Base-by-base conservation (phyloP, 2,329 filamentous ascomycete genomes). In the Microdochium paspali region DNA sequence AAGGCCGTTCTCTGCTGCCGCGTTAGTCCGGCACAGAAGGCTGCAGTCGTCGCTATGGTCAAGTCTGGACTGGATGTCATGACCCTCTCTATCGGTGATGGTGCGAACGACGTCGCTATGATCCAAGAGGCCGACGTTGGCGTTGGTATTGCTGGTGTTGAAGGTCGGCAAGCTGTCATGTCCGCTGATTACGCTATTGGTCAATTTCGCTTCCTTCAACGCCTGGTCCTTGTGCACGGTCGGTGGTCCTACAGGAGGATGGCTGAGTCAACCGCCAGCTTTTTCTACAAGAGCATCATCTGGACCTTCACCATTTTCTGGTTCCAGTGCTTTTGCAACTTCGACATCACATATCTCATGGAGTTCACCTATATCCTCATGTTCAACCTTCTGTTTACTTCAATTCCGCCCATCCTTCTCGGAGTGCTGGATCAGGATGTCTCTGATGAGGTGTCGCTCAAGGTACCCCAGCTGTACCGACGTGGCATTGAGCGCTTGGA, bases 241-340 rank as follows among this genome's bases (percentile, higher is more conserved):
- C 81, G 90, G 49, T 96, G 90, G 88, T 95, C 90, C n/a, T 98
- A 98, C 69, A 81, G 91, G 46, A 82, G 93, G 57, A 72, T 98
- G 64, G 89, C 85, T 25, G 93, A 98, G 71, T 87, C 85, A 44
- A 96, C 94, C 59, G 89, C 90, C 65, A 98, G 98, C 66, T 98
- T 98, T 76, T 98, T 98, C 74, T 98, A 97, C 80, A 98, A 98
- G 85, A 98, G 97, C 72, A 86, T 98, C 67, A 85, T 97, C 46
- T 98, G 93, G 93, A 93, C 89, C 1, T 91, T 96, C 61, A 80
- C 85, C 40, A 86, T 98, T 49, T 96, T 97, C 76, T 97, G 91
- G 91, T 98, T 87, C 67, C 90, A 94, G 63, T 88, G 95, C 47
- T 98, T 86, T 68, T 89, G 87, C 73, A 85, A 95, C 68, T 96